Conservation (phyloP, 1,139 yeast species). For the Suhomyces anneliseae region DNA sequence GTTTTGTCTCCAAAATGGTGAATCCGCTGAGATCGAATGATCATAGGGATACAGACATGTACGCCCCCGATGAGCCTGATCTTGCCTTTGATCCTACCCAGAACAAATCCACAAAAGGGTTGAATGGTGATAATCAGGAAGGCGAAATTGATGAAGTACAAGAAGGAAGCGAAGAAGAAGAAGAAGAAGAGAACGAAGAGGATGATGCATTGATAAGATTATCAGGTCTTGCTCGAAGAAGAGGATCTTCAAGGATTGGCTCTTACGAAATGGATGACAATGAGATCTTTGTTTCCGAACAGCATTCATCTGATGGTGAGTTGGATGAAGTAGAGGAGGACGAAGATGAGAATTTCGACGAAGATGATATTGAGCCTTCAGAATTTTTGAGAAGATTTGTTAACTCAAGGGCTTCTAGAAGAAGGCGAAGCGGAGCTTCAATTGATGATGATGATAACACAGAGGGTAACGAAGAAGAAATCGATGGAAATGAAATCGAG, state of each 20-base stretch:
- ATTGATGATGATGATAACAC: not conserved
- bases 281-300: slow-evolving; percentile 15
- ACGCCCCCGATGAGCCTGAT: too few species aligned
- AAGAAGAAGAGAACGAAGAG: slow-evolving; percentile 6
- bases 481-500: slow-evolving; percentile 18
- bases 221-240: slow-evolving; percentile 15
- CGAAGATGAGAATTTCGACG: slow-evolving; percentile 21
- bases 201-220: slow-evolving; percentile 14
- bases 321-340: slow-evolving; percentile 18
- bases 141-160: not conserved
- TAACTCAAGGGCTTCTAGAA: slow-evolving; percentile 8
- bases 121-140: not conserved
- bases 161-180: not conserved
- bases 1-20: too few species aligned
- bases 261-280: slow-evolving; percentile 19
- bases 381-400: slow-evolving; percentile 27
- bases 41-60: too few species aligned
- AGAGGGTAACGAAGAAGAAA: slow-evolving; percentile 5
- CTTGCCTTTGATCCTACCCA: too few species aligned
- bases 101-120: too few species aligned
- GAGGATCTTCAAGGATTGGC: slow-evolving; percentile 7
- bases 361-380: slow-evolving; percentile 23
- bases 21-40: too few species aligned
- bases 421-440: not conserved
- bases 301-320: slow-evolving; percentile 17